Percentiles rank a stretch among this genome's conserved stretches.
phyloP scores from a whole-genome alignment of 2,329 filamentous ascomycete genomes.

The Curvularia verruculosa region DNA sequence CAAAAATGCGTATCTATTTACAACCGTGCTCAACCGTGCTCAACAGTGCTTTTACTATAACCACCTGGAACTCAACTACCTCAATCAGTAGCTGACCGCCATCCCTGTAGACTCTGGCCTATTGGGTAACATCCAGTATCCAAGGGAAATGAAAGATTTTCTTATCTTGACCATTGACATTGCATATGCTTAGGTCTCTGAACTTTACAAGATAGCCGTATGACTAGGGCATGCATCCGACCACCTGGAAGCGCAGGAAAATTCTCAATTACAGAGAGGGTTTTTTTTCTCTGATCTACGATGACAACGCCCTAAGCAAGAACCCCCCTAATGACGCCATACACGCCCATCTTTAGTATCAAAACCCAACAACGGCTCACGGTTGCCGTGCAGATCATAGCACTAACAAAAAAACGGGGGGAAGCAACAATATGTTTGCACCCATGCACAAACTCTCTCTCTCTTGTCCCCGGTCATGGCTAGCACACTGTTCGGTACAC shows the following conservation, averaged over 20 bases:
- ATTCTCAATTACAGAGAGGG: neutral
- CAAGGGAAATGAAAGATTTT: neutral
- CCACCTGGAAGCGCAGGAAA: neutral
- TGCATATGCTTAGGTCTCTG: too few species aligned
- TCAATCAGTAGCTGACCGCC: neutral
- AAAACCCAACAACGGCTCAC: neutral
- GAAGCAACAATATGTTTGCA: neutral
- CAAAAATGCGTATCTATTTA: too few species aligned
- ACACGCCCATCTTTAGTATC: neutral
- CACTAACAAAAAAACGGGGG: neutral
- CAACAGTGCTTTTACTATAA: too few species aligned
- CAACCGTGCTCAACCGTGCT: too few species aligned
- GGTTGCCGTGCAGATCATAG: conserved; percentile 1
- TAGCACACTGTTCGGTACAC: conserved; percentile 58
- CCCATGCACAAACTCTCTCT: neutral
- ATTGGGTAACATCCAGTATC: neutral
- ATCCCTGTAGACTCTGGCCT: neutral
- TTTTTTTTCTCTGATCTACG: neutral
- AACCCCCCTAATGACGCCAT: neutral
- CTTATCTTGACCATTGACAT: neutral
- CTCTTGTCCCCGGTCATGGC: neutral
- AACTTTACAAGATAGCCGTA: too few species aligned
- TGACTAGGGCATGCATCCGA: neutral
- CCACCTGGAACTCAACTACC: neutral
- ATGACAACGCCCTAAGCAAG: neutral